Evolutionary conservation across 2,329 filamentous ascomycete species (phyloP).

Genomic region (Cryphonectria japonica): DNA sequence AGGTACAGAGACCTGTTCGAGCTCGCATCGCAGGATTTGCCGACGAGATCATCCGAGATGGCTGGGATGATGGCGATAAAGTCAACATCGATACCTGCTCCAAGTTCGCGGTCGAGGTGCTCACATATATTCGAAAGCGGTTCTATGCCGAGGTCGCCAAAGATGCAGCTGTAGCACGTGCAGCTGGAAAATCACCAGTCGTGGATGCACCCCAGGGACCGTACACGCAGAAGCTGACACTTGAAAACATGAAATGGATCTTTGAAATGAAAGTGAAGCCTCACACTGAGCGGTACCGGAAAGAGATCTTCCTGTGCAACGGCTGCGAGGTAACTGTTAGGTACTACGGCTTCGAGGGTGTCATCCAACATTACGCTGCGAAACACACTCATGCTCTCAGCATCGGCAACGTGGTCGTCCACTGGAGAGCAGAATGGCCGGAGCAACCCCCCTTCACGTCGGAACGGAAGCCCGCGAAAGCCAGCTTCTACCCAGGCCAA

Average conservation of each 20-base stretch:
- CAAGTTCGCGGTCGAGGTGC: constrained; percentile 72
- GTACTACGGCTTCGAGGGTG: constrained; percentile 75
- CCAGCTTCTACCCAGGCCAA: constrained; percentile 27
- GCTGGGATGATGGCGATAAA: constrained; percentile 66
- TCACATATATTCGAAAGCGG: constrained; percentile 67
- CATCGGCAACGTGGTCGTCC: constrained; percentile 71
- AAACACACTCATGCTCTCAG: constrained; percentile 77
- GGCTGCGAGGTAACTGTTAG: constrained; percentile 67
- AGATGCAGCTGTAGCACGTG: constrained; percentile 51
- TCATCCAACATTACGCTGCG: constrained; percentile 81
- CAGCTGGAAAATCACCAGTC: constrained; percentile 49
- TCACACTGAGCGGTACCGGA: constrained; percentile 66
- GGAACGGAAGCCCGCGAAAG: constrained; percentile 52
- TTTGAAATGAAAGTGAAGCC: constrained; percentile 78
- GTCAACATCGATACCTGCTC: constrained; percentile 67
- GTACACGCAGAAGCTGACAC: constrained; percentile 65
- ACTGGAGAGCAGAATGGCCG: constrained; percentile 84
- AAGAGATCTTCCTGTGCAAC: constrained; percentile 77
- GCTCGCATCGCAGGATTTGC: constrained; percentile 68
- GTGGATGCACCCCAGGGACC: constrained; percentile 56
- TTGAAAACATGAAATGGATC: constrained; percentile 88
- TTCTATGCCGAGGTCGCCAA: constrained; percentile 66
- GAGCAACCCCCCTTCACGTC: constrained; percentile 72
- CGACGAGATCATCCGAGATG: constrained; percentile 68
- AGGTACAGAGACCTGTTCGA: constrained; percentile 68